These are phyloP conservation scores for Neonectria hederae DNA, from an alignment of 2,329 filamentous ascomycete genomes.

Conservation along the genomic window DNA sequence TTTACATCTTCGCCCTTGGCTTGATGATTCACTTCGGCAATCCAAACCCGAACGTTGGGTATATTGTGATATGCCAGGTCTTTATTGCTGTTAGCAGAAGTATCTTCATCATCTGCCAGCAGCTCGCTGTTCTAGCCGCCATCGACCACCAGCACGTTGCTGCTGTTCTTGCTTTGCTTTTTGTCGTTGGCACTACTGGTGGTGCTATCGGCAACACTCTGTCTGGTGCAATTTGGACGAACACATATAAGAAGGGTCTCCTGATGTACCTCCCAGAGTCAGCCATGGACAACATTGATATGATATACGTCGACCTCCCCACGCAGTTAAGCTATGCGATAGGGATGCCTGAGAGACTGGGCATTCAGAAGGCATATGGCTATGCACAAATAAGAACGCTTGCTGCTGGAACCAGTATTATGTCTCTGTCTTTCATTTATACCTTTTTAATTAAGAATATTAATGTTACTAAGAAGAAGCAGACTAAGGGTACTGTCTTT, in stretches of 20 bases:
- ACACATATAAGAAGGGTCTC: constrained; percentile 54
- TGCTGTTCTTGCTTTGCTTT: constrained; percentile 43
- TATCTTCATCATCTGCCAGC: constrained; percentile 55
- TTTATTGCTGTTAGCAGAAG: constrained; percentile 61
- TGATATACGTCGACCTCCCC: constrained; percentile 63
- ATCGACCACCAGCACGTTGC: constrained; percentile 47
- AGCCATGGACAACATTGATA: constrained; percentile 47
- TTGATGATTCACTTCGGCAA: constrained; percentile 48
- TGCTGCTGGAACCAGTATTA: constrained; percentile 47
- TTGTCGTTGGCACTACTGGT: constrained; percentile 42
- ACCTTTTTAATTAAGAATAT: constrained; percentile 59
- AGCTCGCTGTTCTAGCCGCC: constrained; percentile 43
- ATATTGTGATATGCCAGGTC: constrained; percentile 61
- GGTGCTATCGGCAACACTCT: constrained; percentile 43
- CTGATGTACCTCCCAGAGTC: constrained; percentile 58
- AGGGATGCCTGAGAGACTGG: constrained; percentile 56
- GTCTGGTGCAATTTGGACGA: constrained; percentile 46
- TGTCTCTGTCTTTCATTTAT: constrained; percentile 48
- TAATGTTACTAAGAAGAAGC: constrained; percentile 57
- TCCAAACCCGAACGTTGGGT: constrained; percentile 52
- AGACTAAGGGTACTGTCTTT: constrained; percentile 62
- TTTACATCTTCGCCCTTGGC: constrained; percentile 62
- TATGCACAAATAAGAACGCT: constrained; percentile 62
- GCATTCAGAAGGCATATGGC: constrained; percentile 68
- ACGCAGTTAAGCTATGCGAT: constrained; percentile 61